These are phyloP conservation scores for Bonnemaisonia californica DNA, from an alignment of 31 red algal genomes.

Conservation along the genomic window DNA sequence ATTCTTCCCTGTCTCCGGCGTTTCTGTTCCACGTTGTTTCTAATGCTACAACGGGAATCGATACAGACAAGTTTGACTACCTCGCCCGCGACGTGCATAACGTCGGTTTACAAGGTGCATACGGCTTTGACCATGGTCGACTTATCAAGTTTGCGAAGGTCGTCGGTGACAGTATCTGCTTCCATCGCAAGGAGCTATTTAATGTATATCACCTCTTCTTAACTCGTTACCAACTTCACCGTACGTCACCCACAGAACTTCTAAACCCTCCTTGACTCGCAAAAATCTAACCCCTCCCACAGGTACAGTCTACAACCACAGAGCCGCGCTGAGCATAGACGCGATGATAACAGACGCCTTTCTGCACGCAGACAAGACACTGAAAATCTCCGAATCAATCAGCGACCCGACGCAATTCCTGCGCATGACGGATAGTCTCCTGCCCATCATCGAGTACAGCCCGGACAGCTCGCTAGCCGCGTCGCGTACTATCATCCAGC, in stretches of 20 bases:
- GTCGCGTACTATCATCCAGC: conserved; percentile 70
- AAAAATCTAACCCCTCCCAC: neutral
- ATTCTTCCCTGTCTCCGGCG: neutral
- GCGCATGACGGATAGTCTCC: conserved; percentile 70
- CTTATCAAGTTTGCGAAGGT: conserved; percentile 86
- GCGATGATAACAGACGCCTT: conserved; percentile 89
- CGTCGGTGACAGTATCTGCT: conserved; percentile 78
- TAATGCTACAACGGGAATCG: conserved; percentile 79
- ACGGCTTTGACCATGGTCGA: conserved; percentile 89
- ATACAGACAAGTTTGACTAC: conserved; percentile 99
- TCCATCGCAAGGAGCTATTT: conserved; percentile 92
- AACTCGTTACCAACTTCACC: conserved; percentile 80
- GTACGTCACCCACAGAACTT: conserved; percentile 26
- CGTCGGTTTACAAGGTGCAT: conserved; percentile 66
- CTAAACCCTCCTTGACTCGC: neutral
- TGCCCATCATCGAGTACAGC: conserved; percentile 81
- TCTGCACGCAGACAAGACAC: conserved; percentile 73
- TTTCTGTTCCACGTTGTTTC: conserved; percentile 90
- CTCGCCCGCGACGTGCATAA: conserved; percentile 84
- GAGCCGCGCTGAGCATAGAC: conserved; percentile 80
- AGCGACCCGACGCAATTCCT: conserved; percentile 73
- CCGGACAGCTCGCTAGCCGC: conserved; percentile 57
- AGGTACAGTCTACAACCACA: conserved; percentile 92
- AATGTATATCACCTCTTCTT: conserved; percentile 94
- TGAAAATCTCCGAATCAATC: conserved; percentile 77